Base-by-base conservation (phyloP, 768 basidiomycete species). In the Mycena venus region DNA sequence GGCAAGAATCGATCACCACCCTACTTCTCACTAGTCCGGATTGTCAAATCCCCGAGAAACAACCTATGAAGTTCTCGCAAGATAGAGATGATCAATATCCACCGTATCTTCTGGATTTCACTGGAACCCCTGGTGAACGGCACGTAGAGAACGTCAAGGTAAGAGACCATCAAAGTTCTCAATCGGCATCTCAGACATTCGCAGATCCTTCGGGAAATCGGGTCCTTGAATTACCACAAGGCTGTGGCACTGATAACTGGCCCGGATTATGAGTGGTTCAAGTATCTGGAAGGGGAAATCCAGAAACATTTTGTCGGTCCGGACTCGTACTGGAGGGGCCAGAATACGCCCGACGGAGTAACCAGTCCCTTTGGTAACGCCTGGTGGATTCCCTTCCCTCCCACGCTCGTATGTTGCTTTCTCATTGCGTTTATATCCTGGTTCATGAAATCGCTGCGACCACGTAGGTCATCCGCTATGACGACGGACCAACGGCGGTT, bases 81-180 rank as follows among this genome's bases (percentile, higher is more conserved):
- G 86, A 91, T 8, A 84, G 86, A 51, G 86, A 92, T 69, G 85
- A 85, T 0, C 88, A 89, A 60, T 92, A 88, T 80, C 91, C 94
- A 4, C 94, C 95, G 0, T 95, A 93, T 79, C 86, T 95, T 1
- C 82, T 95, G 29, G 79, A 87, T 55, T 96, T 95, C 77, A 68
- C 79, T 17, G 93, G 92, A 4, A 87, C 88, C 2, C 91, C 91
- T 0, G 92, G 87, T 14, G 95, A 95, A 80, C 83, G 95, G 72
- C 92, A 94, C 72, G 90, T 91, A 0, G 95, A 95, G 80, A 94
- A 95, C 78, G 82, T 96, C 64, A 95, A 95, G 89, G 94, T 92
- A 49, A 0, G 62, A 59, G 15, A 10, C 1, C 8, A 27, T 56
- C n/a, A 34, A 23, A 2, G 1, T 21, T 10, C 5, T 68, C 7